These are phyloP conservation scores for Penicillium sp. DNA, from an alignment of 2,329 filamentous ascomycete species.

Conservation along the genomic window DNA sequence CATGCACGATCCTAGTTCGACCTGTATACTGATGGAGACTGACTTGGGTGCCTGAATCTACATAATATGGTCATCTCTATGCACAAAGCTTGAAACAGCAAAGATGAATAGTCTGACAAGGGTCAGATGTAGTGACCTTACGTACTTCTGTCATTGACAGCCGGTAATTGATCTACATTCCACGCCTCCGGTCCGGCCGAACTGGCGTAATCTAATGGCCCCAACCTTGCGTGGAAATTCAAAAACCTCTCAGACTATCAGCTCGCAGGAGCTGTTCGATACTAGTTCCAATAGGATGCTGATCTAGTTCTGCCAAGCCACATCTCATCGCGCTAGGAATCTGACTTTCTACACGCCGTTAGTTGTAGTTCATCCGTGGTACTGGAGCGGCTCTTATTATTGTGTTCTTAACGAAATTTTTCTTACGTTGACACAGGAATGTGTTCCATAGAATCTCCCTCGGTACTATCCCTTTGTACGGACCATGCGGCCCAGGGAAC, in stretches of 20 bases:
- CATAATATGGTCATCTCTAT: neutral
- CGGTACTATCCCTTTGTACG: neutral
- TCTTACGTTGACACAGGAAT: no score
- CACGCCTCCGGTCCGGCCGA: conserved; percentile 5
- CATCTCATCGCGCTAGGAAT: neutral
- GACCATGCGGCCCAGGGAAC: neutral
- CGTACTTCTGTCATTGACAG: conserved; percentile 11
- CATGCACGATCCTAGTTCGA: conserved; percentile 2
- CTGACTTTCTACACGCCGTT: no score
- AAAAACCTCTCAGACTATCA: neutral
- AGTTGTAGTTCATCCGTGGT: no score
- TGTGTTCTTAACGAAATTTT: no score
- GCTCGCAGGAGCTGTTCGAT: neutral
- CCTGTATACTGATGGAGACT: neutral
- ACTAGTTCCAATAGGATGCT: conserved; percentile 4
- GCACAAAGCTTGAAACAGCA: conserved; percentile 15
- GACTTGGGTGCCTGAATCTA: neutral
- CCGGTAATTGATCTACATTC: conserved; percentile 14
- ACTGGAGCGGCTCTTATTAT: no score
- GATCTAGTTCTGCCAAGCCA: neutral
- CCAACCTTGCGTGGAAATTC: conserved; percentile 8
- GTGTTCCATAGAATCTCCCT: no score
- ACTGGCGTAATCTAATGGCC: conserved; percentile 17
- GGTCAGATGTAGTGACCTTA: conserved; percentile 3
- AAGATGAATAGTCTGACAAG: neutral